Evolutionary conservation across 371 early-diverging fungal species (phyloP).

Genomic region (Mortierella sp.): DNA sequence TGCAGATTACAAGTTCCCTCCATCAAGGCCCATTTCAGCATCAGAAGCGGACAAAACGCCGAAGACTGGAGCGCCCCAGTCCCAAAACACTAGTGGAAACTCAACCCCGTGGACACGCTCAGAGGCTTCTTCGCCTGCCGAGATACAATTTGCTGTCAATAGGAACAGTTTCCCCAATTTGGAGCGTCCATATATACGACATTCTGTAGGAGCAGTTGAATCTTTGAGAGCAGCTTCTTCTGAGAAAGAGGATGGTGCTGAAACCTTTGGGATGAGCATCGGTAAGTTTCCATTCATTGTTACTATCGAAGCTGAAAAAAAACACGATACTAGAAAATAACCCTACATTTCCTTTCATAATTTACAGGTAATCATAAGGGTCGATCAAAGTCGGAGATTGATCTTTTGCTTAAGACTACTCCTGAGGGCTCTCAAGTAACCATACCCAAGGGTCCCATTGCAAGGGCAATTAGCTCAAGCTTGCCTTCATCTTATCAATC

Average conservation of each 20-base stretch:
- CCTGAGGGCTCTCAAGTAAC: conserved; percentile 1
- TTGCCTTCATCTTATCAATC: neutral
- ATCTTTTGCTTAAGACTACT: conserved; percentile 19
- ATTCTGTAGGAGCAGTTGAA: neutral
- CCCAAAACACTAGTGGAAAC: neutral
- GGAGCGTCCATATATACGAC: neutral
- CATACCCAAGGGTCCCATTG: conserved; percentile 1
- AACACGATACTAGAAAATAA: neutral
- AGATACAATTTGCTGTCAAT: conserved; percentile 10
- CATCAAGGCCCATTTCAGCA: neutral
- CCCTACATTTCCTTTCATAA: neutral
- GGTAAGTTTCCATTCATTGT: conserved; percentile 9
- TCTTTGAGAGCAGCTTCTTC: neutral
- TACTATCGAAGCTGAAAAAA: neutral
- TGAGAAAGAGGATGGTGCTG: neutral
- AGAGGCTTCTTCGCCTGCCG: conserved; percentile 12
- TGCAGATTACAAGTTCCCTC: neutral
- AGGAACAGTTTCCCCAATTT: neutral
- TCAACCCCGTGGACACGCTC: neutral
- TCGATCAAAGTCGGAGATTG: conserved; percentile 44
- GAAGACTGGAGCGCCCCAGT: neutral
- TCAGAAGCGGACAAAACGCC: neutral
- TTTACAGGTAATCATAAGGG: conserved; percentile 22
- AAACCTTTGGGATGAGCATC: conserved; percentile 15
- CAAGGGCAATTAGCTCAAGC: neutral